These are phyloP conservation scores for Lachancea dasiensis DNA, from an alignment of 805 yeast genomes.

Conservation along the genomic window DNA sequence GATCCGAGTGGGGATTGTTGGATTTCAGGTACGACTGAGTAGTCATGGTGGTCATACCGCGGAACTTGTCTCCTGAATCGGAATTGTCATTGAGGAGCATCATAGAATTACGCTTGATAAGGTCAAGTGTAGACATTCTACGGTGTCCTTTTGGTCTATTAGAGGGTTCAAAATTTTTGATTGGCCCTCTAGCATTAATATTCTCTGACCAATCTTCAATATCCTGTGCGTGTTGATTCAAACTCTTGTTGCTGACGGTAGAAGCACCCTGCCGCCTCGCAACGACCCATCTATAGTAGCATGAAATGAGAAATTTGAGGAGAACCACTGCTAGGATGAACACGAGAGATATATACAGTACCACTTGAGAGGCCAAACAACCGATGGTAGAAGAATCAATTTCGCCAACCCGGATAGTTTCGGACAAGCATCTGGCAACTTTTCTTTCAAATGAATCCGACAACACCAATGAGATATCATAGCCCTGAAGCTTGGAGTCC, in stretches of 20 bases:
- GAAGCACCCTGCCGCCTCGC: constrained; percentile 79
- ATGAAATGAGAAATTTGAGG: constrained; percentile 75
- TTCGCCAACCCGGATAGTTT: constrained; percentile 81
- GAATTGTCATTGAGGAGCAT: constrained; percentile 6
- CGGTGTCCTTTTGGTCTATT: constrained; percentile 41
- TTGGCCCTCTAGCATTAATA: constrained; percentile 44
- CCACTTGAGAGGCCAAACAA: constrained; percentile 85
- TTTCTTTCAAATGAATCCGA: constrained; percentile 59
- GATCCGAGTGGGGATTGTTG: neutral
- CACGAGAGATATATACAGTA: constrained; percentile 70
- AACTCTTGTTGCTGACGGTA: constrained; percentile 48
- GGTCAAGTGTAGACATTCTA: constrained; percentile 6
- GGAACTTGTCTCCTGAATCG: constrained; percentile 4
- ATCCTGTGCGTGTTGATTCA: constrained; percentile 57
- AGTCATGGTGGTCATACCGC: constrained; percentile 50
- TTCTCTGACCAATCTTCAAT: constrained; percentile 86
- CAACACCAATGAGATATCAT: constrained; percentile 72
- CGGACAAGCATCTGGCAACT: constrained; percentile 76
- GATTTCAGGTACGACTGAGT: constrained; percentile 38
- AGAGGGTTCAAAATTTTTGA: constrained; percentile 45
- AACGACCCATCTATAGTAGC: constrained; percentile 81
- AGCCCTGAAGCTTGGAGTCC: constrained; percentile 56
- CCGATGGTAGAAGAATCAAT: constrained; percentile 89
- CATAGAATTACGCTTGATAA: constrained; percentile 9
- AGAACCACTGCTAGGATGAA: constrained; percentile 79